Percentiles rank a stretch among this genome's conserved stretches.
phyloP scores from a whole-genome alignment of 2,329 filamentous ascomycete species.

The Colletotrichum tofieldiae region DNA sequence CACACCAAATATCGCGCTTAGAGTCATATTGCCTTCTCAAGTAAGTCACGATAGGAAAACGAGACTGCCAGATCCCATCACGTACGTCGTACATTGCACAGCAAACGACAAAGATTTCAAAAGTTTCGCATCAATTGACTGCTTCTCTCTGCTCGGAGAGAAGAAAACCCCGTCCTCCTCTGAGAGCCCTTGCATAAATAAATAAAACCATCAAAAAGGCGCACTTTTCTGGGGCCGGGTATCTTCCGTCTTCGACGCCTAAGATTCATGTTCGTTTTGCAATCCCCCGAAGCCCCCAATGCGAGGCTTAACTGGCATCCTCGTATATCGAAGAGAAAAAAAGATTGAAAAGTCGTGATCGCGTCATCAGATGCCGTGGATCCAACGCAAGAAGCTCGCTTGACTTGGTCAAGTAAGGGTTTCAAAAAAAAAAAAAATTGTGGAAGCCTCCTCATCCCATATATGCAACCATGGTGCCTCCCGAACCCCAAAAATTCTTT shows the following conservation, averaged over 20 bases:
- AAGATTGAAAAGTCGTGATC: constrained; percentile 9
- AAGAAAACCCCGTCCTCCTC: constrained; percentile 1
- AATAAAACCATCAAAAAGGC: constrained; percentile 13
- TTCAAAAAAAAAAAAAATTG: constrained; percentile 4
- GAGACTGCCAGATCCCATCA: neutral
- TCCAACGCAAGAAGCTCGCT: constrained; percentile 30
- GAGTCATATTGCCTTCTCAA: neutral
- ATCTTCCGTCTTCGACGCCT: constrained; percentile 34
- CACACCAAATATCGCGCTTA: neutral
- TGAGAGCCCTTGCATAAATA: constrained; percentile 5
- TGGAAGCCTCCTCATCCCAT: constrained; percentile 16
- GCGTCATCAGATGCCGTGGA: constrained; percentile 26
- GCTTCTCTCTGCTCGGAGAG: neutral
- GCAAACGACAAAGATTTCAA: neutral
- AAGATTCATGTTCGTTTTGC: constrained; percentile 25
- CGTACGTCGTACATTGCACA: neutral
- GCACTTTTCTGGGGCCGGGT: constrained; percentile 37
- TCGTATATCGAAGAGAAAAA: constrained; percentile 27
- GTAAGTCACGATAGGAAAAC: neutral
- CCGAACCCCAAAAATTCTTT: constrained; percentile 8
- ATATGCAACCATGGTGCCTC: constrained; percentile 27
- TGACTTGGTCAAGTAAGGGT: constrained; percentile 9
- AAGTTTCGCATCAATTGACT: constrained; percentile 22
- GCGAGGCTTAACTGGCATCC: constrained; percentile 22
- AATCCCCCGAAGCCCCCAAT: constrained; percentile 15